Conservation (phyloP, 371 early-diverging fungal species). For the Mortierella polycephala region DNA sequence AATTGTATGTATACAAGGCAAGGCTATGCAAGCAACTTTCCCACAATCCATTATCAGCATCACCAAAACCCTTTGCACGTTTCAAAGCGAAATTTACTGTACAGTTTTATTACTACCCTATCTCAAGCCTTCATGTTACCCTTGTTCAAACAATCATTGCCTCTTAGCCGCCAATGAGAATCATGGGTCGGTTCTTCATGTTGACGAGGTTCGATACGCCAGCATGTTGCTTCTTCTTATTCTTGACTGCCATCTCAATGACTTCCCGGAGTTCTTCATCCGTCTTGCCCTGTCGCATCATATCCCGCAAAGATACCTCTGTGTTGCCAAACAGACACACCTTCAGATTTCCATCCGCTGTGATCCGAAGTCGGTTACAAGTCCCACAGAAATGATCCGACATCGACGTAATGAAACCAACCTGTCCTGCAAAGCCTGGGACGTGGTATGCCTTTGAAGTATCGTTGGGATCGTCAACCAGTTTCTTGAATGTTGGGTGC, state of each 20-base stretch:
- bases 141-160: not conserved
- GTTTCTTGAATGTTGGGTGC: conserved; percentile 71
- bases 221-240: conserved; percentile 92
- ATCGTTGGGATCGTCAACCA: conserved; percentile 83
- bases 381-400: conserved; percentile 94
- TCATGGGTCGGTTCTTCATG: conserved; percentile 93
- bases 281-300: conserved; percentile 74
- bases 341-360: conserved; percentile 96
- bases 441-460: conserved; percentile 87
- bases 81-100: too few relatives aligned
- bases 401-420: conserved; percentile 97
- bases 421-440: conserved; percentile 82
- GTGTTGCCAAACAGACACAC: conserved; percentile 93
- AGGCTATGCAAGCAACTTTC: too few relatives aligned
- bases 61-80: too few relatives aligned
- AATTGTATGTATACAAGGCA: too few relatives aligned
- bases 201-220: conserved; percentile 87
- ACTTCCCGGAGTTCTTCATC: conserved; percentile 76
- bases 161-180: conserved; percentile 89
- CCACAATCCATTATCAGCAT: too few relatives aligned
- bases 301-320: conserved; percentile 86
- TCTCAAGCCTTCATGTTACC: too few relatives aligned
- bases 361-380: conserved; percentile 91
- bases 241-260: conserved; percentile 82
- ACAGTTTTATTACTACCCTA: too few relatives aligned